A percentile compares a stretch with the other conserved stretches of the same genome.
phyloP scores from a whole-genome alignment of 2,329 filamentous ascomycete species.

The Coleophoma crateriformis region DNA sequence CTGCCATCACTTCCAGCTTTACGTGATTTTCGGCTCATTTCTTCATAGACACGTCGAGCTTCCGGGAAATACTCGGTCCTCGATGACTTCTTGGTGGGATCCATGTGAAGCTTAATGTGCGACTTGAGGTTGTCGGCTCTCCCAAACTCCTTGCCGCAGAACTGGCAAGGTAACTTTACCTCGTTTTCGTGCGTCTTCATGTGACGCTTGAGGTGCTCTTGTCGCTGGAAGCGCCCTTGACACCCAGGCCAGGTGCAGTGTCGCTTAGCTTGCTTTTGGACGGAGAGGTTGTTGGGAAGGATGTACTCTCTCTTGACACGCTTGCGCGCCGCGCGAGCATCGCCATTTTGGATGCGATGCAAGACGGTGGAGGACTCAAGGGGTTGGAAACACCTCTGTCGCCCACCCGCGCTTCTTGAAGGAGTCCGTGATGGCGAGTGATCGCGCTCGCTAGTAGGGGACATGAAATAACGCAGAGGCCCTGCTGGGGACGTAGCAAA shows the following conservation, averaged over 20 bases:
- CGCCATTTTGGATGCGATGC: neutral
- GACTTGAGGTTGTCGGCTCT: conserved; percentile 3
- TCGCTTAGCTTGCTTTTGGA: neutral
- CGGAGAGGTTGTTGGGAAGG: neutral
- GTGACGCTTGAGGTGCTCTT: conserved; percentile 40
- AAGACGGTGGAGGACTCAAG: neutral
- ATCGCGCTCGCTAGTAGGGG: neutral
- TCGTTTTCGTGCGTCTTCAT: conserved; percentile 33
- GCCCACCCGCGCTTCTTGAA: neutral
- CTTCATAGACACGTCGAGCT: neutral
- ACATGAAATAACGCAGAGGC: neutral
- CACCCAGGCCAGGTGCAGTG: neutral
- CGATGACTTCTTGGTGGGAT: conserved; percentile 3
- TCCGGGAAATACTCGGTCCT: conserved; percentile 2
- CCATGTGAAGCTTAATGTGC: conserved; percentile 1
- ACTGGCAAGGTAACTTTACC: conserved; percentile 1
- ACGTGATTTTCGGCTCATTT: neutral
- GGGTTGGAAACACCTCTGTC: neutral
- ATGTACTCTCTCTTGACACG: neutral
- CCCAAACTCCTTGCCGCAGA: conserved; percentile 2
- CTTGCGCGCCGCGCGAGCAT: neutral
- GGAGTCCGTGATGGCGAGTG: neutral
- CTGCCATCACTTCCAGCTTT: neutral
- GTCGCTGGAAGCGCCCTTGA: conserved; percentile 32
- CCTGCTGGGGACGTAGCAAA: neutral